A percentile compares a stretch with the other conserved stretches of the same genome.
phyloP scores from a whole-genome alignment of 305 asterid species.

The Solanum hybrid region DNA sequence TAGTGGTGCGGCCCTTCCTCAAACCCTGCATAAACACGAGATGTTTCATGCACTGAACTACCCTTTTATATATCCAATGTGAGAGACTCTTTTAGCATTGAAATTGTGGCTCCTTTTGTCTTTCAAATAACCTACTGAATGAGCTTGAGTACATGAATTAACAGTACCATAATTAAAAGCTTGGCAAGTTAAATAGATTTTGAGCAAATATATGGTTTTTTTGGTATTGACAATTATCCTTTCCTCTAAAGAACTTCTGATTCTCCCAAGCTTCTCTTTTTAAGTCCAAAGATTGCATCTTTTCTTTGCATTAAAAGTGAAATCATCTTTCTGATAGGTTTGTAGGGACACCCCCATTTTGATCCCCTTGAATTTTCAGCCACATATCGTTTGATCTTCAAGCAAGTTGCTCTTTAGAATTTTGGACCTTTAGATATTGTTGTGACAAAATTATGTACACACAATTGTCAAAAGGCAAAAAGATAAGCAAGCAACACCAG shows the following conservation, averaged over 20 bases:
- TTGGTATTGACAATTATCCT: background rate
- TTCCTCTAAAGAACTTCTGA: background rate
- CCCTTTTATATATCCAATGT: background rate
- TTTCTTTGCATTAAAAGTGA: background rate
- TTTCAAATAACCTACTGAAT: background rate
- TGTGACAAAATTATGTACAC: conserved; percentile 27
- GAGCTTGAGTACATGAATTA: background rate
- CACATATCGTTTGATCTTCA: background rate
- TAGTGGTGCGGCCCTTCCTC: background rate
- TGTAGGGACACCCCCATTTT: background rate
- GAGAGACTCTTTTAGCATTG: background rate
- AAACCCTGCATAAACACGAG: background rate
- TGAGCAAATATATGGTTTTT: background rate
- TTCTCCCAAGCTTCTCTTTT: background rate
- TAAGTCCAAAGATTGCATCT: background rate
- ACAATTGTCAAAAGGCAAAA: conserved; percentile 30
- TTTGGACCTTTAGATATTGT: background rate
- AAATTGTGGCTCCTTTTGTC: background rate
- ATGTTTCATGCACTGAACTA: background rate
- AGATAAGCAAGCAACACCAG: conserved; percentile 28
- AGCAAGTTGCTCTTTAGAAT: background rate
- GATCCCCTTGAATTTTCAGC: background rate
- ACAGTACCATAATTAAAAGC: background rate
- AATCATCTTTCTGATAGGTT: background rate
- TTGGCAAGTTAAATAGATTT: background rate